phyloP scores from a whole-genome alignment of 176 grass and related monocot species.

The Rhynchospora pubera region DNA sequence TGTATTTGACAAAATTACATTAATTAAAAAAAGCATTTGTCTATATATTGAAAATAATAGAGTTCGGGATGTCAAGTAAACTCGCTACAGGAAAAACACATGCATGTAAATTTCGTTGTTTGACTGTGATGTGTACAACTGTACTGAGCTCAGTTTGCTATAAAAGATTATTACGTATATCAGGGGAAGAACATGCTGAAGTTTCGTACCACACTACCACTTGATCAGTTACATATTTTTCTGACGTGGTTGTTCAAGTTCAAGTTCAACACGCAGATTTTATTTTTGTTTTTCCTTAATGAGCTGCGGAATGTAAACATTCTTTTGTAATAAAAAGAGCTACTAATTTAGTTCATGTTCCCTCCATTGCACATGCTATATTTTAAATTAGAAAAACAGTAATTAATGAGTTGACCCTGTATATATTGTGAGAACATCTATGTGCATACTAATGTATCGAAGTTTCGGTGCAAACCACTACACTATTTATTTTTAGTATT shows the following conservation, averaged over 20 bases:
- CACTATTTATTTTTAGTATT: too few relatives aligned
- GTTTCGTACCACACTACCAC: neutral
- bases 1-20: too few relatives aligned
- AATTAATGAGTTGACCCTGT: too few relatives aligned
- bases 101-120: neutral
- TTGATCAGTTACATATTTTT: neutral
- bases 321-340: neutral
- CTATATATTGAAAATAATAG: neutral
- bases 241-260: neutral
- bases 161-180: neutral
- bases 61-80: neutral
- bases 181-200: neutral
- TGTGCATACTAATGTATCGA: too few relatives aligned
- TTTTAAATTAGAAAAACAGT: too few relatives aligned
- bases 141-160: neutral
- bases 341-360: neutral
- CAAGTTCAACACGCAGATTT: neutral
- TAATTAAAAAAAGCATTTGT: neutral
- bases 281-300: neutral
- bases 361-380: neutral
- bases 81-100: neutral
- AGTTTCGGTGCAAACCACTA: too few relatives aligned
- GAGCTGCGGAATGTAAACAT: neutral
- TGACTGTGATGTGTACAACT: neutral
- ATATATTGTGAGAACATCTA: too few relatives aligned